Conservation (phyloP, 2,329 filamentous ascomycete genomes). For the Aphanoascus verrucosus region DNA sequence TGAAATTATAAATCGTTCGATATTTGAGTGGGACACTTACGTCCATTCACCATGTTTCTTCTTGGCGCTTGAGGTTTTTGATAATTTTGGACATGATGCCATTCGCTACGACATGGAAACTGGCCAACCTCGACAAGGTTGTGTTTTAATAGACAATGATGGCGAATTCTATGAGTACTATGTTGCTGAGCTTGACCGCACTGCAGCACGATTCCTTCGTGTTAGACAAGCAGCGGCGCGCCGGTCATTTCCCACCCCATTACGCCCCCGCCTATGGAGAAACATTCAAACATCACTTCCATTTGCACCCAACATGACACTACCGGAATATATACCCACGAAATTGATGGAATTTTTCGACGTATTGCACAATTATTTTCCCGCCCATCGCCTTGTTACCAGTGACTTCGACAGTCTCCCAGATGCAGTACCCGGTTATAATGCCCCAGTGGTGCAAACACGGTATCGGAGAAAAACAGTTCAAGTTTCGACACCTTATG, state of each 20-base stretch:
- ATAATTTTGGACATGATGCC: constrained; percentile 93
- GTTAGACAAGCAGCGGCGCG: constrained; percentile 64
- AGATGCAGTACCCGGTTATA: constrained; percentile 70
- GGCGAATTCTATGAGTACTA: constrained; percentile 97
- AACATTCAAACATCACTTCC: constrained; percentile 55
- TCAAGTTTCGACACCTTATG: constrained; percentile 78
- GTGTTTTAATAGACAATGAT: constrained; percentile 69
- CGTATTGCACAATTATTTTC: constrained; percentile 77
- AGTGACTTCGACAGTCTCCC: constrained; percentile 85
- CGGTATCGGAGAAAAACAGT: constrained; percentile 78
- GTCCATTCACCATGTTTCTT: constrained; percentile 96
- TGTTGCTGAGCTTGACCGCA: constrained; percentile 64
- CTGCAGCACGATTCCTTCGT: constrained; percentile 70
- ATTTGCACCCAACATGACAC: constrained; percentile 63
- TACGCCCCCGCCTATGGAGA: constrained; percentile 45
- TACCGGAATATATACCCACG: constrained; percentile 88
- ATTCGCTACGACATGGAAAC: constrained; percentile 81
- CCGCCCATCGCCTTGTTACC: constrained; percentile 74
- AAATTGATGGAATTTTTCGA: constrained; percentile 95
- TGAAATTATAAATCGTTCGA: constrained; percentile 85
- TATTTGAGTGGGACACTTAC: constrained; percentile 85
- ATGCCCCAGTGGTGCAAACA: constrained; percentile 93
- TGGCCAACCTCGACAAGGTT: constrained; percentile 73
- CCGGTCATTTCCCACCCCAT: constrained; percentile 33
- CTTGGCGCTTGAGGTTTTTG: constrained; percentile 93